These are phyloP conservation scores for Fraxinus quadrangulata DNA, from an alignment of 257 asterid species.

Conservation along the genomic window DNA sequence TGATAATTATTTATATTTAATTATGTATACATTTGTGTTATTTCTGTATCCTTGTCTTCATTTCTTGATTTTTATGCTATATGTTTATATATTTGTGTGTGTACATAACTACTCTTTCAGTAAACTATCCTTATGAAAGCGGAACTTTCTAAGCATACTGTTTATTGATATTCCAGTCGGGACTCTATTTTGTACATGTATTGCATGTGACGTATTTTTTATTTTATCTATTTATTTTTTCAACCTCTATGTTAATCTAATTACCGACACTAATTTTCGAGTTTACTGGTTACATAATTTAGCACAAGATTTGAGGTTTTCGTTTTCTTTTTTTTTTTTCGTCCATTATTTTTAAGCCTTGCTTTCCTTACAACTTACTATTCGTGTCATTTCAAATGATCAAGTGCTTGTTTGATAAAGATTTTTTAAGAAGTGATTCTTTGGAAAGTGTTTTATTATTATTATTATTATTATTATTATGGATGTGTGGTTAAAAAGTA, in stretches of 20 bases:
- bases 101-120: background rate
- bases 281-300: background rate
- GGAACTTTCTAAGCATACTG: slow-evolving; percentile 6
- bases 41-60: slow-evolving; percentile 15
- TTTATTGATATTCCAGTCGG: background rate
- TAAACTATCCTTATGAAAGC: slow-evolving; percentile 1
- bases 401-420: background rate
- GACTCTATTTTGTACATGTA: background rate
- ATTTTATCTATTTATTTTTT: background rate
- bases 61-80: background rate
- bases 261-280: background rate
- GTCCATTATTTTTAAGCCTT: background rate
- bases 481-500: no score
- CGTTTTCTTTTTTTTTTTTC: no score
- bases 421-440: background rate
- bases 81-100: no score
- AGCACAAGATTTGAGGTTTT: background rate
- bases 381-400: background rate
- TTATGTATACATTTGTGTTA: background rate
- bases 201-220: background rate
- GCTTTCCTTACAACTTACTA: background rate
- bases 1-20: background rate
- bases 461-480: no score
- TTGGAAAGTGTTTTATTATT: no score
- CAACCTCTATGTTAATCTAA: background rate